A percentile compares a stretch with the other conserved stretches of the same genome.
phyloP scores from a whole-genome alignment of 495 filamentous ascomycete species.

The Pyrenopolyporus hunteri region DNA sequence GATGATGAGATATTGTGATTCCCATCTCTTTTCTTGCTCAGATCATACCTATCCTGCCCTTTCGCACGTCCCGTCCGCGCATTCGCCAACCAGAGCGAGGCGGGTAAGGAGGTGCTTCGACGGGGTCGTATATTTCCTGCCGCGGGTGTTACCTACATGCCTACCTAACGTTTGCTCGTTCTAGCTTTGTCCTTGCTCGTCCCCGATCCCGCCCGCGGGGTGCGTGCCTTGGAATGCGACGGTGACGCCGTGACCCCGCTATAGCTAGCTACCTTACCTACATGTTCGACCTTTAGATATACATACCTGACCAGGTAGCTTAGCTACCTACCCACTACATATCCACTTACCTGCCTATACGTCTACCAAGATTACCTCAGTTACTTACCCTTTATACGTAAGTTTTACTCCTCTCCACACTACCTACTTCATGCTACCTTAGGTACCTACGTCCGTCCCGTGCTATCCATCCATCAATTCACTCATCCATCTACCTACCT shows the following conservation, averaged over 20 bases:
- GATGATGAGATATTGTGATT: conserved; percentile 14
- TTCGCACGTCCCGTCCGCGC: background rate
- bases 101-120: conserved; percentile 24
- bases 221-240: conserved; percentile 33
- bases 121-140: conserved; percentile 29
- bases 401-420: background rate
- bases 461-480: no score
- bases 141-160: conserved; percentile 30
- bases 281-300: no score
- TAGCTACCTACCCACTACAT: no score
- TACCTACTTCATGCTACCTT: background rate
- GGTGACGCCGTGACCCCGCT: conserved; percentile 22
- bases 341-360: background rate
- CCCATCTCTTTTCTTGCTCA: conserved; percentile 14
- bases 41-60: conserved; percentile 14
- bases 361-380: background rate
- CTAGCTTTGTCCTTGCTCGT: conserved; percentile 4
- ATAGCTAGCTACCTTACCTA: background rate
- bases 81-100: conserved; percentile 29
- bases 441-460: conserved; percentile 1
- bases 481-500: no score
- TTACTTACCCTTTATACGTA: background rate
- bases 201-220: conserved; percentile 34
- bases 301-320: no score
- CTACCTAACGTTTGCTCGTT: background rate